A percentile compares a stretch with the other conserved stretches of the same genome.
Evolutionary conservation across 2,329 filamentous ascomycete genomes (phyloP).

Genomic region (Cryphonectria naterciae): DNA sequence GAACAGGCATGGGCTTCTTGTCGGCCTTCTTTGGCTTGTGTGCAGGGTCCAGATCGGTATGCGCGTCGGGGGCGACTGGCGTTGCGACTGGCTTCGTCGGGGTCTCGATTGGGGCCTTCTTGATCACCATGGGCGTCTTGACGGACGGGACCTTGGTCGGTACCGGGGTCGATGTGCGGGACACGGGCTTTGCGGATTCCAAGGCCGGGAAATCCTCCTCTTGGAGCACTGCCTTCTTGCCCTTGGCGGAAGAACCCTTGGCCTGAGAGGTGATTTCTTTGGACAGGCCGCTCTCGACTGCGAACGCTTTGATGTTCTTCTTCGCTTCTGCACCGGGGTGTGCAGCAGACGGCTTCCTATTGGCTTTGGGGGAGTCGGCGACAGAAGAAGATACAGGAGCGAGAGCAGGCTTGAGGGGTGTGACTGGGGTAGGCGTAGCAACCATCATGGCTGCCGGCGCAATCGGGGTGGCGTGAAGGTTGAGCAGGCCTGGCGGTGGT

Average conservation of each 20-base stretch:
- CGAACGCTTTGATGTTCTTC: conserved; percentile 46
- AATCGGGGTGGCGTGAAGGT: conserved; percentile 21
- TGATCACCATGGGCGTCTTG: conserved; percentile 40
- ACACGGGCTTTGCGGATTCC: conserved; percentile 47
- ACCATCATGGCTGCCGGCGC: conserved; percentile 23
- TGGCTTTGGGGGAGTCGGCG: conserved; percentile 28
- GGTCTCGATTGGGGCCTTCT: conserved; percentile 37
- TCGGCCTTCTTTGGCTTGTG: conserved; percentile 34
- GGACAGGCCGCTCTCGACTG: conserved; percentile 51
- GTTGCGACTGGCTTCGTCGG: conserved; percentile 26
- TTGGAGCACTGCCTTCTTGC: conserved; percentile 47
- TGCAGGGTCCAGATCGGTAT: conserved; percentile 3
- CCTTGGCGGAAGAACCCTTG: conserved; percentile 37
- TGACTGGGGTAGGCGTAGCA: conserved; percentile 35
- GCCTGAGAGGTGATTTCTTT: conserved; percentile 49
- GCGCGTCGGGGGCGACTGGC: conserved; percentile 14
- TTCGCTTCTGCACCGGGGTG: conserved; percentile 34
- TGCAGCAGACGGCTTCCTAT: conserved; percentile 33
- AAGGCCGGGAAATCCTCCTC: conserved; percentile 68
- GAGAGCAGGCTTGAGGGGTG: conserved; percentile 39
- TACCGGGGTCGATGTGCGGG: conserved; percentile 34
- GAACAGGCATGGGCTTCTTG: conserved; percentile 46
- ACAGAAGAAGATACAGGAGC: conserved; percentile 31
- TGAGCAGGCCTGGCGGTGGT: conserved; percentile 29
- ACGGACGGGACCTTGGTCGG: conserved; percentile 39